These are phyloP conservation scores for Penicillium frequentans DNA, from an alignment of 2,329 filamentous ascomycete species.

Conservation along the genomic window DNA sequence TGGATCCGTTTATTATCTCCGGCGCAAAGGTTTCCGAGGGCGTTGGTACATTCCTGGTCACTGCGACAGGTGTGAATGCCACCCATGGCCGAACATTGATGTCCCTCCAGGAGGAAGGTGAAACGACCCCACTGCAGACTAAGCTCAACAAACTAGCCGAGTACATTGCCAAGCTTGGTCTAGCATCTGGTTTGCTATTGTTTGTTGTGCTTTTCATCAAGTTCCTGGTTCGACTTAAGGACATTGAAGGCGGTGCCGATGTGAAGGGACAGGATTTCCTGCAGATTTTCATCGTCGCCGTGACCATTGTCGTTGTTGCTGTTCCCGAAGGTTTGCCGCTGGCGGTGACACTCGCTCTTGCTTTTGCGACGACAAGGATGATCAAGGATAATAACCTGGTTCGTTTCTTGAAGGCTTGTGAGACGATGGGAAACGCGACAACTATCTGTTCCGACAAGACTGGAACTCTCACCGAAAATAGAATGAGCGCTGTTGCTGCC, in stretches of 20 bases:
- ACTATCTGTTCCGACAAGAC: conserved; percentile 67
- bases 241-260: conserved; percentile 45
- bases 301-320: conserved; percentile 61
- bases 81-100: conserved; percentile 77
- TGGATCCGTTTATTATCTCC: conserved; percentile 79
- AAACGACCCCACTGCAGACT: conserved; percentile 75
- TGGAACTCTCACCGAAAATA: conserved; percentile 64
- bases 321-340: conserved; percentile 62
- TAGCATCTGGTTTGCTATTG: conserved; percentile 70
- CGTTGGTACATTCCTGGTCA: conserved; percentile 73
- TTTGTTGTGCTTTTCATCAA: conserved; percentile 79
- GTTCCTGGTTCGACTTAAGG: conserved; percentile 64
- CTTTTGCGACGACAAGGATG: conserved; percentile 64
- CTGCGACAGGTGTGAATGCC: conserved; percentile 71
- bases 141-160: conserved; percentile 77
- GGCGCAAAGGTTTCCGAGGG: conserved; percentile 76
- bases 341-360: conserved; percentile 61
- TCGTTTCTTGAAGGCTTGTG: conserved; percentile 59
- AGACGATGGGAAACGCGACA: conserved; percentile 66
- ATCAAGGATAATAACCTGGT: conserved; percentile 64
- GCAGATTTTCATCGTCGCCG: conserved; percentile 58
- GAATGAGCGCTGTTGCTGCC: conserved; percentile 62
- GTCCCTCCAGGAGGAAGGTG: conserved; percentile 72
- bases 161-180: conserved; percentile 75
- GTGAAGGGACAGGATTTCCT: conserved; percentile 60